A percentile compares a stretch with the other conserved stretches of the same genome.
These are phyloP conservation scores for Nymphaea thermarum DNA, from an alignment of 164 flowering plant genomes.

Conservation along the genomic window DNA sequence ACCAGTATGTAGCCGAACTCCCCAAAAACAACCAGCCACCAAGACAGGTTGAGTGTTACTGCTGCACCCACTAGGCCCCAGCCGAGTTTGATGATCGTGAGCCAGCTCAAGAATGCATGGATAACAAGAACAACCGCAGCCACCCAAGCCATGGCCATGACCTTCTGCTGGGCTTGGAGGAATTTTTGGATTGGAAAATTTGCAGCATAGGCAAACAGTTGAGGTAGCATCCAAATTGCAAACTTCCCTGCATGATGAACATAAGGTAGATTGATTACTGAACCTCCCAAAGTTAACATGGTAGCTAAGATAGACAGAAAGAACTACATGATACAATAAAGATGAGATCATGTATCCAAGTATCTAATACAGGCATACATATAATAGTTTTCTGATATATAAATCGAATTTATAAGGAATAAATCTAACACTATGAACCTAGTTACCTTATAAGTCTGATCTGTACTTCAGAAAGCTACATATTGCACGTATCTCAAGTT, in stretches of 20 bases:
- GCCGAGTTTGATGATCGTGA: constrained; percentile 31
- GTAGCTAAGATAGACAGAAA: too few relatives aligned
- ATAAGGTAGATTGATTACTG: too few relatives aligned
- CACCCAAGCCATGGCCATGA: constrained; percentile 36
- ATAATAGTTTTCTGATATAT: too few relatives aligned
- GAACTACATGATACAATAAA: too few relatives aligned
- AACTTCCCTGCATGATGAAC: constrained; percentile 24
- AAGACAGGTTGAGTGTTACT: constrained; percentile 30
- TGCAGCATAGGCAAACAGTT: constrained; percentile 45
- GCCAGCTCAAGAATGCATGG: constrained; percentile 48
- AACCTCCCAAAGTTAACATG: too few relatives aligned
- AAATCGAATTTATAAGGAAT: too few relatives aligned
- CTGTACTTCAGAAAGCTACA: too few relatives aligned
- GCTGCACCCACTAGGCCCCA: constrained; percentile 59
- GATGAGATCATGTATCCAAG: constrained; percentile 51
- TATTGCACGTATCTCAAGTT: too few relatives aligned
- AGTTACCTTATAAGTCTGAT: too few relatives aligned
- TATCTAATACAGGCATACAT: constrained; percentile 26
- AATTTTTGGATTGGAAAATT: constrained; percentile 57
- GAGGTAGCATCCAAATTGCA: constrained; percentile 54
- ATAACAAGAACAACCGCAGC: constrained; percentile 30
- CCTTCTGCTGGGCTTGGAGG: constrained; percentile 50
- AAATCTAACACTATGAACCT: too few relatives aligned
- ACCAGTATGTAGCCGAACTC: constrained; percentile 46
- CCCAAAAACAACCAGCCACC: constrained; percentile 42